A percentile compares a stretch with the other conserved stretches of the same genome.
These are phyloP conservation scores for Colletotrichum musicola DNA, from an alignment of 2,329 filamentous ascomycete species.

Conservation along the genomic window DNA sequence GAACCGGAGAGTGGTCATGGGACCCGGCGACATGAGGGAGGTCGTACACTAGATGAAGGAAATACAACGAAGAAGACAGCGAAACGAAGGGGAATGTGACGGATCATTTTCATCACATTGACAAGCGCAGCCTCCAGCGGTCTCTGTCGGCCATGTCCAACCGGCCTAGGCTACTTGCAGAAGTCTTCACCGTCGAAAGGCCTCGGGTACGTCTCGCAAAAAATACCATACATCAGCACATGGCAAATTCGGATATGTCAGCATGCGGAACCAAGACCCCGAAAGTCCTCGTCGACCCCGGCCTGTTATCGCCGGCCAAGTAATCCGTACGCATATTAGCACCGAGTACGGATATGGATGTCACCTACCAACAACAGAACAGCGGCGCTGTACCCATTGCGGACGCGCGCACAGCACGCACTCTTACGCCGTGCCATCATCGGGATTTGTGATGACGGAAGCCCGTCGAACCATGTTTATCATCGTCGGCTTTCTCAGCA, in stretches of 20 bases:
- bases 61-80: not conserved
- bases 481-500: constrained; percentile 24
- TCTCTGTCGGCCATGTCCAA: not conserved
- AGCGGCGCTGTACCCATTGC: not conserved
- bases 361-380: not conserved
- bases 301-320: not conserved
- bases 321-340: not conserved
- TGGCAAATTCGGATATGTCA: constrained; percentile 32
- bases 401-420: constrained; percentile 16
- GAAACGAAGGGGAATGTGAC: not conserved
- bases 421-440: constrained; percentile 28
- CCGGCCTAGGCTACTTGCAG: constrained; percentile 8
- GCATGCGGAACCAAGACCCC: constrained; percentile 36
- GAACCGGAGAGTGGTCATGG: too few relatives aligned
- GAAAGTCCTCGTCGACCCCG: not conserved
- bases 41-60: not conserved
- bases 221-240: constrained; percentile 14
- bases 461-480: constrained; percentile 33
- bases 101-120: not conserved
- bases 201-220: not conserved
- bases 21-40: not conserved
- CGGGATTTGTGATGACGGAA: constrained; percentile 38
- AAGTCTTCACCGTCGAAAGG: not conserved
- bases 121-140: not conserved
- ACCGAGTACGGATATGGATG: not conserved